phyloP scores from a whole-genome alignment of 2,329 filamentous ascomycete species.

The Colletotrichum orchidophilum region DNA sequence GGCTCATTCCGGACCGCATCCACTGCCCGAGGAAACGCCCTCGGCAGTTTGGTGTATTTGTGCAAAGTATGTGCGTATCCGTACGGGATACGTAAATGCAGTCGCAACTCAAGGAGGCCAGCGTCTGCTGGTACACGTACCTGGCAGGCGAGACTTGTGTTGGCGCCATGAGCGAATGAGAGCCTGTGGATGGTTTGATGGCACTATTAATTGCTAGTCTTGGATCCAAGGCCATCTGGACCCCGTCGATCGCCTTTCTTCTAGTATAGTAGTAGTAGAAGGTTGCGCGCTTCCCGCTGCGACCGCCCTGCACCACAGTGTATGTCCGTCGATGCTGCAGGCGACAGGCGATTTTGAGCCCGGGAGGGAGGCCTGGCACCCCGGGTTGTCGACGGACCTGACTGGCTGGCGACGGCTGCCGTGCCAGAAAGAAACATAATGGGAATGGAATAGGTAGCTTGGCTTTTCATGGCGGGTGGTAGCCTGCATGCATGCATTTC shows the following conservation, averaged over 20 bases:
- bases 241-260: conserved; percentile 9
- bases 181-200: neutral
- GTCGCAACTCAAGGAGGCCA: neutral
- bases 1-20: neutral
- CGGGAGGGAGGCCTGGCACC: neutral
- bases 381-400: neutral
- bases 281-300: conserved; percentile 24
- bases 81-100: neutral
- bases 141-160: neutral
- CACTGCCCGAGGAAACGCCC: neutral
- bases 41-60: neutral
- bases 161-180: neutral
- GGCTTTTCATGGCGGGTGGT: conserved; percentile 1
- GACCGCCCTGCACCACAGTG: neutral
- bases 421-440: neutral
- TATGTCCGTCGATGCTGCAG: neutral
- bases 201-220: neutral
- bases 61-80: neutral
- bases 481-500: neutral
- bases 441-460: neutral
- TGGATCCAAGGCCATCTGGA: conserved; percentile 13
- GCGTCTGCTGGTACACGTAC: conserved; percentile 7
- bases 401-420: neutral
- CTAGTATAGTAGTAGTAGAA: neutral
- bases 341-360: neutral